phyloP scores from a whole-genome alignment of 2,329 filamentous ascomycete genomes.

The Dactylonectria macrodidyma region DNA sequence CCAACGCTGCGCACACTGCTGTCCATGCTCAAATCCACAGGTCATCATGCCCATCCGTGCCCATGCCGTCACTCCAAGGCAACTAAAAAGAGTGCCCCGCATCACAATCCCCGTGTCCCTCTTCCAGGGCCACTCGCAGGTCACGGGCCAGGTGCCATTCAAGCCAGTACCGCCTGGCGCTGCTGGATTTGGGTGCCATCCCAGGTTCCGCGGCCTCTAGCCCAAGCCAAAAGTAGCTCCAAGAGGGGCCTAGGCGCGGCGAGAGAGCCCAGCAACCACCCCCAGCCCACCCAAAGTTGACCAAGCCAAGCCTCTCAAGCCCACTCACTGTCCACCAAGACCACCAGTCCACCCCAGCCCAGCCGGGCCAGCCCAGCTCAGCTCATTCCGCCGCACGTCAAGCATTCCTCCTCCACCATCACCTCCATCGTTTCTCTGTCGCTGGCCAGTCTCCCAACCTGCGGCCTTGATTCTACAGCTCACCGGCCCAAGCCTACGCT shows the following conservation, averaged over 20 bases:
- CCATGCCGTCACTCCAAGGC: constrained; percentile 47
- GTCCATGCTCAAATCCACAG: constrained; percentile 6
- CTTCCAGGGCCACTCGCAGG: constrained; percentile 33
- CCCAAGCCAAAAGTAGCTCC: constrained; percentile 30
- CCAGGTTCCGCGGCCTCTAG: constrained; percentile 40
- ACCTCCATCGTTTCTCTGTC: constrained; percentile 43
- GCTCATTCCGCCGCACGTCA: constrained; percentile 47
- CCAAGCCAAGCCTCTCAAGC: constrained; percentile 38
- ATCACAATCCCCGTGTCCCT: constrained; percentile 40
- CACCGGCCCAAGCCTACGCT: constrained; percentile 34
- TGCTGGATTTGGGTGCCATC: constrained; percentile 39
- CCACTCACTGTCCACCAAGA: constrained; percentile 25
- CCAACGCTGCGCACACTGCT: neutral
- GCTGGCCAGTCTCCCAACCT: constrained; percentile 37
- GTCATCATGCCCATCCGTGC: constrained; percentile 18
- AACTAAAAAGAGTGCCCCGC: constrained; percentile 47
- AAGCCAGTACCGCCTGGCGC: constrained; percentile 36
- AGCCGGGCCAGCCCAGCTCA: constrained; percentile 40
- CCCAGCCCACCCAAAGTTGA: constrained; percentile 25
- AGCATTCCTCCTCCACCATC: constrained; percentile 49
- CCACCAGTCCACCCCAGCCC: constrained; percentile 35
- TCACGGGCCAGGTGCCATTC: constrained; percentile 41
- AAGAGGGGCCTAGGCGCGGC: constrained; percentile 36
- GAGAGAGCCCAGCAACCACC: constrained; percentile 32
- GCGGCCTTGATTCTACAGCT: constrained; percentile 35